These are phyloP conservation scores for Earliella scabrosa DNA, from an alignment of 1,284 basidiomycete genomes.

Conservation along the genomic window DNA sequence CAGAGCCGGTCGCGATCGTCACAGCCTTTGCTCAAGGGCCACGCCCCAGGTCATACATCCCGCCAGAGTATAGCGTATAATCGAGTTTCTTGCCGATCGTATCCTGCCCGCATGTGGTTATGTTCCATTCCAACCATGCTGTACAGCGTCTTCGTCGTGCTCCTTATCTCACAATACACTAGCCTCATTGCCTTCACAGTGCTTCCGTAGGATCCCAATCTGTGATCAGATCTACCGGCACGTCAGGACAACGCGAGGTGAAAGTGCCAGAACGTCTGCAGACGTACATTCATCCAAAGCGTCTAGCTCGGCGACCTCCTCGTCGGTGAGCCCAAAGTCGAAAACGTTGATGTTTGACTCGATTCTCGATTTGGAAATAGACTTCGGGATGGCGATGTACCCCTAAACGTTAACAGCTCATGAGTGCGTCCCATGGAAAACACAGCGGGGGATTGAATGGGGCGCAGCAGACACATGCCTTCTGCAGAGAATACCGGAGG, in stretches of 20 bases:
- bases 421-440: not conserved
- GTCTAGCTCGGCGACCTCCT: conserved; percentile 56
- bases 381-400: conserved; percentile 65
- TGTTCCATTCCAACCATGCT: too few species aligned
- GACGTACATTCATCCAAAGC: conserved; percentile 54
- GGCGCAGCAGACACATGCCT: conserved; percentile 46
- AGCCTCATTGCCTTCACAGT: too few species aligned
- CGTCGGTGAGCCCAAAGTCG: conserved; percentile 56
- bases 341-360: conserved; percentile 61
- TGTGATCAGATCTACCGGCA: conserved; percentile 45
- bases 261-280: not conserved
- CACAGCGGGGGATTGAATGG: not conserved
- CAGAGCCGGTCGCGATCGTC: conserved; percentile 25
- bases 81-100: not conserved
- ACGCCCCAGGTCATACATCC: conserved; percentile 15
- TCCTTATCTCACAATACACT: too few species aligned
- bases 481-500: conserved; percentile 78
- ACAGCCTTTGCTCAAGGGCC: conserved; percentile 24
- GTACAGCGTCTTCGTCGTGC: not conserved
- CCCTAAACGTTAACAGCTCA: conserved; percentile 38
- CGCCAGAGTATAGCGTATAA: conserved; percentile 12
- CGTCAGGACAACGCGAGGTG: not conserved
- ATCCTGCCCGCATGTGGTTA: not conserved
- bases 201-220: conserved; percentile 48
- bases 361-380: conserved; percentile 55